Evolutionary conservation across 202 grass and related monocot genomes (phyloP), one percentile per base, ranked within the genome.

Genomic region (Setaria italica): DNA sequence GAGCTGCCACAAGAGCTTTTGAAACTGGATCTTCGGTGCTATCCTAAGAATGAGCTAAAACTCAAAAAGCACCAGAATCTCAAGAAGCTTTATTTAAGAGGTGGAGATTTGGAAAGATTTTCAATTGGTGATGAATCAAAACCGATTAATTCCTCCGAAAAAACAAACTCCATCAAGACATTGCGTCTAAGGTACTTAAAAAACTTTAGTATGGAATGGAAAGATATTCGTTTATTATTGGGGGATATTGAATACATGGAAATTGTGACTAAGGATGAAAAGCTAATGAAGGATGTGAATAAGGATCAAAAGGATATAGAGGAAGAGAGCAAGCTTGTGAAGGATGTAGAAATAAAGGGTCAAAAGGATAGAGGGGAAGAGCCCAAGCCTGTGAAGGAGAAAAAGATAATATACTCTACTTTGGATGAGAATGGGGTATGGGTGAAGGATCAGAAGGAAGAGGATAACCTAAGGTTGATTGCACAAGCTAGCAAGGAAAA

Each of bases 21-120:
- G 10, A 94, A 94, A 74, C 30, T 91, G 2, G 92, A 94, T 34
- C 51, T 91, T 45, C 84, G 84, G 25, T 91, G 89, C 84, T 94
- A 79, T 67, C 81, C 86, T 0, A 4, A 4, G 0, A 0, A 12
- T 13, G 1, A 0, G 0, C 57, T 85, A 32, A 0, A 34, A 6
- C 20, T 74, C 13, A 30, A 5, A 0, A 2, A 0, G 0, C 33
- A 21, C 2, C 7, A 0, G 2, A 84, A 68, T 0, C 59, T 94
- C 19, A 17, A 37, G 10, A 89, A 87, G 73, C 72, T 94, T 0
- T 94, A 94, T 49, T 60, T 91, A 10, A 94, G 92, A 73, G 92
- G 92, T 47, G 87, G 92, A 11, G 58, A n/a, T 4, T 32, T 91
- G 34, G 0, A 19, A 39, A 15, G 0, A 0, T 55, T 94, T 35